Conservation (phyloP, 2,329 filamentous ascomycete species). For the Mariannaea sp. region DNA sequence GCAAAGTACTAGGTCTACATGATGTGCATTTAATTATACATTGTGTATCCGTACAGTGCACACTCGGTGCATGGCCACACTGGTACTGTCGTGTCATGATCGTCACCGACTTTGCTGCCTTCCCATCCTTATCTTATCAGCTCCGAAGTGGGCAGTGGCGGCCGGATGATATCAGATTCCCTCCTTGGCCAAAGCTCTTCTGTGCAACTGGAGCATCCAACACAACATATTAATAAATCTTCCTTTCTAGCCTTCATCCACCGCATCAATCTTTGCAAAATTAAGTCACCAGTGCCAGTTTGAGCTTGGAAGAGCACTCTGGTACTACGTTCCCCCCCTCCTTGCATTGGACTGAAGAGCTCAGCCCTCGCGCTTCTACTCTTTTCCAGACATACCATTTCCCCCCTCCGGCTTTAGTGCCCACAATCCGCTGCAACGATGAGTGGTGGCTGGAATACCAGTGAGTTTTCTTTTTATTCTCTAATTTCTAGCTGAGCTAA, state of each 20-base stretch:
- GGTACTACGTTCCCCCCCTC: background rate
- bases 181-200: constrained; percentile 18
- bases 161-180: constrained; percentile 36
- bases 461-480: constrained; percentile 46
- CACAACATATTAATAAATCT: constrained; percentile 21
- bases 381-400: background rate
- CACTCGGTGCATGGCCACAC: too few relatives aligned
- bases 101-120: constrained; percentile 34
- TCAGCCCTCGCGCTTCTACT: background rate
- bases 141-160: constrained; percentile 17
- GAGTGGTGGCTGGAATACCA: constrained; percentile 95
- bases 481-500: constrained; percentile 15
- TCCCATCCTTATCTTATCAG: constrained; percentile 35
- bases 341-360: background rate
- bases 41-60: too few relatives aligned
- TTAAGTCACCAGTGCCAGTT: background rate
- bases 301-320: background rate
- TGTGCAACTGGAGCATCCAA: constrained; percentile 4
- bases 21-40: too few relatives aligned
- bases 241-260: background rate
- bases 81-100: constrained; percentile 1
- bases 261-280: background rate
- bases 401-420: background rate
- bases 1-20: too few relatives aligned
- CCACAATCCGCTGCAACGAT: constrained; percentile 44